Base-by-base conservation (phyloP, 2,329 filamentous ascomycete genomes). In the Lasiodiplodia hormozganensis region DNA sequence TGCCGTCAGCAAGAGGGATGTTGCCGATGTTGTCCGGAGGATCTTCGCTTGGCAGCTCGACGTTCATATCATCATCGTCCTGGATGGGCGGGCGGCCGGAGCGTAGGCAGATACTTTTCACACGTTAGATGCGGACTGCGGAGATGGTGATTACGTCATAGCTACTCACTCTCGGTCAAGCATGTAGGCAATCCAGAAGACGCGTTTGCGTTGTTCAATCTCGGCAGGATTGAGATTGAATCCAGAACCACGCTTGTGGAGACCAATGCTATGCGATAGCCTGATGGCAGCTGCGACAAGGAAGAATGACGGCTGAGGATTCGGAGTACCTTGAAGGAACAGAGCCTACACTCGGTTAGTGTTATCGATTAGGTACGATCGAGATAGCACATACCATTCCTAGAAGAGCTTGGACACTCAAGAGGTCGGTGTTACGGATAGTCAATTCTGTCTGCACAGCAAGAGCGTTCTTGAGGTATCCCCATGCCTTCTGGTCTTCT, bases 391-490 rank as follows among this genome's bases (percentile, higher is more conserved):
- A 75, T 77, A 87, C 87, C 91, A 98, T 97, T 69, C 94, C 96
- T 31, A 98, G 84, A 57, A 99, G 84, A 16, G 94, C 96, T 80
- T 99, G 96, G 2, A 99, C 94, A 75, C 94, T 97, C 49, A 98
- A 84, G 23, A 99, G 85, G 80, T 99, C 96, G 8, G 94, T 97
- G 77, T 97, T 98, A 53, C 94, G 91, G 91, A 99, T 95, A 1
- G 94, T 94, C 69, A 99, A 83, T 79, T 99, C 96, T 0, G 94
- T 90, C 77, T 97, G 91, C 53, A 97, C 93, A 21, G 92, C 93
- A 88, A 98, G 92, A 18, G 95, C 94, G 77, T 99, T 99, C 83
- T 99, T 98, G 74, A 99, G 83, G 77, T 97, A 96, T 2, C 90
- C 91, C 94, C 96, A 98, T 0, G 94, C 94, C 78, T 96, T 96